Evolutionary conservation across 2,329 filamentous ascomycete genomes (phyloP).

Genomic region (Chaetomium sp.): DNA sequence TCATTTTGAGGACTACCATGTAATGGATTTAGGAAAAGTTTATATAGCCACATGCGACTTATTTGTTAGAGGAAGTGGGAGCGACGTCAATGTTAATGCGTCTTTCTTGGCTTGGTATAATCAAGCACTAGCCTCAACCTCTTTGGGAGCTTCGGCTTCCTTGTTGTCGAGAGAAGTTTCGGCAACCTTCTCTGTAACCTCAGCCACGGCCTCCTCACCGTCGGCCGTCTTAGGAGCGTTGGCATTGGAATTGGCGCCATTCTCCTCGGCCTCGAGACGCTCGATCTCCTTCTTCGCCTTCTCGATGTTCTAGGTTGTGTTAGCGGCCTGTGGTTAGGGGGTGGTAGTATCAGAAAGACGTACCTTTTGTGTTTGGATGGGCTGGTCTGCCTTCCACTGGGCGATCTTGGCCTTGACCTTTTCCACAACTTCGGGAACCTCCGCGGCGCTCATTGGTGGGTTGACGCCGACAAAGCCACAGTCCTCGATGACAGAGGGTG

Average conservation of each 20-base stretch:
- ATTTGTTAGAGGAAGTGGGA: not conserved
- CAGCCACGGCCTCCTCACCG: constrained; percentile 47
- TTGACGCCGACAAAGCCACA: constrained; percentile 78
- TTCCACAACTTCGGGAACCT: constrained; percentile 72
- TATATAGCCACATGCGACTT: not conserved
- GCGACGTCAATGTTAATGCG: not conserved
- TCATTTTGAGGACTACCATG: too few species aligned
- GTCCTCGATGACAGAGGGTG: constrained; percentile 86
- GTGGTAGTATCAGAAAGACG: constrained; percentile 31
- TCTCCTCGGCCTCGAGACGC: constrained; percentile 66
- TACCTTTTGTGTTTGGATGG: constrained; percentile 83
- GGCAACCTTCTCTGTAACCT: constrained; percentile 46
- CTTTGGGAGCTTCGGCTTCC: constrained; percentile 7
- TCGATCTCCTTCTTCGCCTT: constrained; percentile 96
- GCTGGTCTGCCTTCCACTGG: constrained; percentile 87
- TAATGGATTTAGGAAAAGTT: too few species aligned
- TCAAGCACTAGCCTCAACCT: constrained; percentile 13
- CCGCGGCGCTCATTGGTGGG: constrained; percentile 77
- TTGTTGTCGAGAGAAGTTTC: constrained; percentile 39
- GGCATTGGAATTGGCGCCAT: constrained; percentile 38
- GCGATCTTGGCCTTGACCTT: constrained; percentile 89
- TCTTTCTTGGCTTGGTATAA: not conserved
- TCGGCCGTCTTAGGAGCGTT: constrained; percentile 38
- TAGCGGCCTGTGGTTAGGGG: not conserved
- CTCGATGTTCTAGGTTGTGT: constrained; percentile 69